Base-by-base conservation (phyloP, 164 flowering plant genomes). In the Chloranthus sessilifolius region DNA sequence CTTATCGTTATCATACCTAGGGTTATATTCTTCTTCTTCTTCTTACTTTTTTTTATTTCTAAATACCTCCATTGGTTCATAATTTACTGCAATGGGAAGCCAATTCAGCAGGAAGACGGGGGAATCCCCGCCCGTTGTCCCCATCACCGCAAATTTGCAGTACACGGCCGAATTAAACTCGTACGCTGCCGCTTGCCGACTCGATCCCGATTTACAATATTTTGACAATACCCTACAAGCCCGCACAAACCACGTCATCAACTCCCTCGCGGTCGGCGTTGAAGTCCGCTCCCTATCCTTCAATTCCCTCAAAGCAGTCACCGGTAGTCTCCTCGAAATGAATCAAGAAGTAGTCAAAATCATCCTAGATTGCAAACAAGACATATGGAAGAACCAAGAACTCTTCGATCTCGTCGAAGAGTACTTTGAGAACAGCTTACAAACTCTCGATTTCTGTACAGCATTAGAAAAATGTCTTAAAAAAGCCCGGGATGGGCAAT, bases 391-490 rank as follows among this genome's bases (percentile, higher is more conserved):
- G 7, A 75, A 67, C 40, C 55, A 58, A 16, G 89, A 82, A 0
- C 40, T 90, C 53, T 75, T 70, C 44, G 63, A 67, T 11, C 68
- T 85, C 19, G 95, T 83, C 15, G 78, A 83, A 43, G 90, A 85
- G 30, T 85, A 88, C 67, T 80, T 91, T 43, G 77, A 88, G 40
- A 81, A 63, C 56, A 88, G 96, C 41, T 48, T 78, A 10, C 70
- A 73, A 43, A 88, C 84, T 1, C 31, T 88, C 14, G 89, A 83
- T 38, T 88, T 91, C 74, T 88, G 84, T 55, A 72, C 79, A 10
- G 71, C 79, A 2, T 63, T 91, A 8, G 85, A 79, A 36, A 73
- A 70, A 26, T 83, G 88, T 44, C 68, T 91, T 9, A 76, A 72
- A 50, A 74, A 81, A 27, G 90, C 88, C 9, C 67, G 78, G 0